A percentile compares a stretch with the other conserved stretches of the same genome.
phyloP scores from a whole-genome alignment of 371 early-diverging fungal species.

The Circinella minor region DNA sequence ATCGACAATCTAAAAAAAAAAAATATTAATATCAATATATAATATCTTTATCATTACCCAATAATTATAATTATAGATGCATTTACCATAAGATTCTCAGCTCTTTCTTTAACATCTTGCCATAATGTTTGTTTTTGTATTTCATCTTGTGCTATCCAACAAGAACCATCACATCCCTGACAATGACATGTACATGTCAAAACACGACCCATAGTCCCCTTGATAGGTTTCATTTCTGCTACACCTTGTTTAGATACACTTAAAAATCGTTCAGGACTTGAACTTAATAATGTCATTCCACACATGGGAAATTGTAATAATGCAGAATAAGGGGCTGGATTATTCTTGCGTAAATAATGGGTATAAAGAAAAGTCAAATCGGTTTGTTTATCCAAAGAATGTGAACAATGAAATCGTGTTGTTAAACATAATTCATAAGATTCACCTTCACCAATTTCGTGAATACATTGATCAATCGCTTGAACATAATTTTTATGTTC shows the following conservation, averaged over 20 bases:
- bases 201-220: conserved; percentile 80
- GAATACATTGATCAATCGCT: conserved; percentile 66
- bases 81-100: conserved; percentile 95
- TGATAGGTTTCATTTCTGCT: conserved; percentile 96
- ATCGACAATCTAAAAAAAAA: conserved; percentile 84
- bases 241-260: conserved; percentile 54
- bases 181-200: conserved; percentile 48
- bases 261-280: conserved; percentile 91
- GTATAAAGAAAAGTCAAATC: conserved; percentile 64
- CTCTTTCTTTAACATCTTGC: conserved; percentile 86
- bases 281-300: conserved; percentile 53
- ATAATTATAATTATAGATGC: not conserved
- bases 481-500: conserved; percentile 61
- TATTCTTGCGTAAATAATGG: conserved; percentile 66
- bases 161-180: conserved; percentile 33
- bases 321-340: conserved; percentile 91
- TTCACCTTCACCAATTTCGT: conserved; percentile 85
- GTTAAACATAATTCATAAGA: conserved; percentile 95
- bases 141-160: conserved; percentile 49
- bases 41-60: too few relatives aligned
- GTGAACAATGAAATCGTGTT: conserved; percentile 67
- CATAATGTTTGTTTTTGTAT: conserved; percentile 57
- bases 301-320: conserved; percentile 57
- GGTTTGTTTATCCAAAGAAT: not conserved
- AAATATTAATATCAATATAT: too few relatives aligned